Conservation (phyloP, 371 early-diverging fungal species). For the Apophysomyces variabilis region DNA sequence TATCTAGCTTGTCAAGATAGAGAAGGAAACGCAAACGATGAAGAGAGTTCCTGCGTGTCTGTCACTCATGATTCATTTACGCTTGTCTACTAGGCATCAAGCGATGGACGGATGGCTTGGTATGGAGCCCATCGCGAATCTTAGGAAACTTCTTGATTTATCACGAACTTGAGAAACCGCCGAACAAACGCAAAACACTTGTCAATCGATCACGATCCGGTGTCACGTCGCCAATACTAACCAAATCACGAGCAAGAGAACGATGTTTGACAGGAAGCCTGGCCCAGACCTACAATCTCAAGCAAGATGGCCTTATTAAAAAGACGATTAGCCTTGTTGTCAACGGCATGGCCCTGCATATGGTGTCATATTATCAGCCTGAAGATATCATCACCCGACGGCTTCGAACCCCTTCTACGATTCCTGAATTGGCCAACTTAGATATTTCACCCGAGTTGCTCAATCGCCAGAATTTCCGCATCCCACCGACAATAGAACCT, state of each 20-base stretch:
- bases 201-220: background rate
- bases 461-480: slow-evolving; percentile 46
- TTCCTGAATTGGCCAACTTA: slow-evolving; percentile 38
- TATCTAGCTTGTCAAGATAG: background rate
- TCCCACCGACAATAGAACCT: slow-evolving; percentile 36
- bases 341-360: slow-evolving; percentile 68
- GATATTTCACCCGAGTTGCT: slow-evolving; percentile 48
- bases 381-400: slow-evolving; percentile 59
- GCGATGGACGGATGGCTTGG: slow-evolving; percentile 68
- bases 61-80: background rate
- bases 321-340: slow-evolving; percentile 74
- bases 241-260: slow-evolving; percentile 34
- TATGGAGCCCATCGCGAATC: slow-evolving; percentile 66
- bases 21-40: background rate
- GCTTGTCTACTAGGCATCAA: slow-evolving; percentile 46
- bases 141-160: slow-evolving; percentile 57
- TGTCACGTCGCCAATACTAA: background rate
- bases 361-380: slow-evolving; percentile 77
- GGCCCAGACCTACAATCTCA: slow-evolving; percentile 58
- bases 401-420: slow-evolving; percentile 47
- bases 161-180: slow-evolving; percentile 44
- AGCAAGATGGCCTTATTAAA: slow-evolving; percentile 77
- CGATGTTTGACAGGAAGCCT: slow-evolving; percentile 48
- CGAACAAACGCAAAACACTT: background rate
- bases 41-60: too few relatives aligned